These are phyloP conservation scores for Penicillium angulare DNA, from an alignment of 495 filamentous ascomycete genomes.

Conservation along the genomic window DNA sequence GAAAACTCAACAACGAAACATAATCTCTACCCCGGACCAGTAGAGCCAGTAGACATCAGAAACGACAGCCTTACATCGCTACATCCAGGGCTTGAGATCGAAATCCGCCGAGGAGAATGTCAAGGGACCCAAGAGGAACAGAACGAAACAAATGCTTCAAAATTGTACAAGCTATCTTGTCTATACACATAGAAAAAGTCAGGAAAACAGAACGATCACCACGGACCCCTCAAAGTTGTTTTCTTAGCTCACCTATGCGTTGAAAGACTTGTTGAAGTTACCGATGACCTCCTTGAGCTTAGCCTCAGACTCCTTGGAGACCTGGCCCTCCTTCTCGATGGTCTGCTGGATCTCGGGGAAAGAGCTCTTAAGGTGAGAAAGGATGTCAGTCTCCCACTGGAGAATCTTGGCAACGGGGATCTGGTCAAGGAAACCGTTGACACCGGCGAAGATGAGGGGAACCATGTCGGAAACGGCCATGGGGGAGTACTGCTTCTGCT, in stretches of 20 bases:
- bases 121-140: constrained; percentile 29
- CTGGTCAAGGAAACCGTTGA: constrained; percentile 89
- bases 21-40: constrained; percentile 15
- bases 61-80: constrained; percentile 24
- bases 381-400: constrained; percentile 90
- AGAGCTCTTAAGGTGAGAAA: constrained; percentile 85
- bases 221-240: constrained; percentile 34
- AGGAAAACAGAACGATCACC: constrained; percentile 41
- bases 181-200: constrained; percentile 49
- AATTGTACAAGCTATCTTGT: constrained; percentile 58
- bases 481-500: constrained; percentile 99
- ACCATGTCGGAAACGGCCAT: constrained; percentile 99
- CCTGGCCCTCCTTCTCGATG: constrained; percentile 93
- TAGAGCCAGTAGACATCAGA: constrained; percentile 13
- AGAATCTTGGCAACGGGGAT: constrained; percentile 87
- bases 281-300: constrained; percentile 76
- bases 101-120: constrained; percentile 8
- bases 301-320: constrained; percentile 92
- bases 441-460: constrained; percentile 98
- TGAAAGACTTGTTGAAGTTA: constrained; percentile 93
- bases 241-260: constrained; percentile 49
- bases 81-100: constrained; percentile 23
- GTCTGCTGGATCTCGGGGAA: constrained; percentile 78
- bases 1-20: neutral
- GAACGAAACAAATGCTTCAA: constrained; percentile 50